A percentile compares a stretch with the other conserved stretches of the same genome.
phyloP scores from a whole-genome alignment of 2,329 filamentous ascomycete genomes.

The Uncinocarpus reesii region DNA sequence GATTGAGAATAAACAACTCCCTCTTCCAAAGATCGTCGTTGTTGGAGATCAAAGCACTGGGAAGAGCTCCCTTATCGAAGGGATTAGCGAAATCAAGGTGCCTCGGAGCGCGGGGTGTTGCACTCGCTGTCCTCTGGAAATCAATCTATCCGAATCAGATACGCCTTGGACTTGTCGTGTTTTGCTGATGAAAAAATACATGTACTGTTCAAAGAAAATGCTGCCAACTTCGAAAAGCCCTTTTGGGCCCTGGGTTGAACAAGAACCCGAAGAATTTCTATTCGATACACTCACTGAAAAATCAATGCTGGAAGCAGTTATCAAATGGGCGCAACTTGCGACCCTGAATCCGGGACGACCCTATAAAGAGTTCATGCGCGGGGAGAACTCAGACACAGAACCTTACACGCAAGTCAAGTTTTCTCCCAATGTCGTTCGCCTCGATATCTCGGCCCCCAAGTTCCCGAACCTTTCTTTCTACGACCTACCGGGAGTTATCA shows the following conservation, averaged over 20 bases:
- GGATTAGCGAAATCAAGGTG: slow-evolving; percentile 56
- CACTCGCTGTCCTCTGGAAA: slow-evolving; percentile 71
- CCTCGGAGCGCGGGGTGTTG: slow-evolving; percentile 63
- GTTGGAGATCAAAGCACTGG: slow-evolving; percentile 79
- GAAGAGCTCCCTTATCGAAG: slow-evolving; percentile 59
- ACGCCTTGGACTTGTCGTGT: slow-evolving; percentile 58
- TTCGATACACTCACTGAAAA: slow-evolving; percentile 58
- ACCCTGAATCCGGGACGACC: slow-evolving; percentile 57
- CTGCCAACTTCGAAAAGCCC: slow-evolving; percentile 44
- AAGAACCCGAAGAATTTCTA: slow-evolving; percentile 37
- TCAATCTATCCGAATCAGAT: slow-evolving; percentile 53
- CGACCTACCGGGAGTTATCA: slow-evolving; percentile 74
- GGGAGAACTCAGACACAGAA: slow-evolving; percentile 31
- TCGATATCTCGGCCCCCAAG: slow-evolving; percentile 62
- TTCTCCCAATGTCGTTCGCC: slow-evolving; percentile 67
- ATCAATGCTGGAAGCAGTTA: slow-evolving; percentile 53
- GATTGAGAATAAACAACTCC: slow-evolving; percentile 56
- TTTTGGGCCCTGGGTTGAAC: slow-evolving; percentile 57
- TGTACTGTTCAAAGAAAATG: slow-evolving; percentile 39
- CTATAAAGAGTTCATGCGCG: slow-evolving; percentile 46
- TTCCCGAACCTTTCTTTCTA: slow-evolving; percentile 71
- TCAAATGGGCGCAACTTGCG: slow-evolving; percentile 67
- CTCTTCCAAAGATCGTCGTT: slow-evolving; percentile 68
- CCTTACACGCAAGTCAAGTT: slow-evolving; percentile 50
- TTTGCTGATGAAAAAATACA: slow-evolving; percentile 55